Base-by-base conservation (phyloP, 208 protist species). In the Trypanosoma caninum region DNA sequence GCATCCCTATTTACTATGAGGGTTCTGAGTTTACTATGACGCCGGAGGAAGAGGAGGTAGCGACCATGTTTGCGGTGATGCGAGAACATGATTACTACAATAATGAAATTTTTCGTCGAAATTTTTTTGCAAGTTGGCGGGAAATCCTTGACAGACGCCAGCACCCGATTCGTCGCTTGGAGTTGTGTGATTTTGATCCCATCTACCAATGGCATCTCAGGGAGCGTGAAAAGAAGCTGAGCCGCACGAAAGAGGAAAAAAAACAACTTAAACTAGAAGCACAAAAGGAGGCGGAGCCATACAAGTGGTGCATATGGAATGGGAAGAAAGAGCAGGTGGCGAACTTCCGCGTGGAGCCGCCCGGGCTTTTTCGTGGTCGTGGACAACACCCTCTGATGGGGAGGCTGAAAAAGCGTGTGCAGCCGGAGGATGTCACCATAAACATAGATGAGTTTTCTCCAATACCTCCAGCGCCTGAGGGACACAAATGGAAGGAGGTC, bases 341-440 rank as follows among this genome's bases (percentile, higher is more conserved):
- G 51, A 99, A 99, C 73, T 99, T 97, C 66, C 80, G 84, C 31
- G 91, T 99, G 13, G 98, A 99, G 78, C 97, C 98, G 33, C 98
- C 98, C 13, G 98, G 97, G 8, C 80, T 99, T 1, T 99, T 99
- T 76, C 94, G 96, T 35, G 98, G 98, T 10, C 93, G 98, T 73
- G 98, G 98, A 42, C 77, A 96, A 48, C 98, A 99, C 77, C 98
- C 98, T 11, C 82, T 97, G 64, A 95, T 87, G 74, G 98, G 98
- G 35, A 91, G 69, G 55, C 69, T 99, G 13, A 98, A 99, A 82
- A 71, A 74, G 48, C 87, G 98, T 54, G 84, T 99, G 38, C 53
- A 72, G 47, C 97, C 98, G 20, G 97, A 99, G 64, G 96, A 99
- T 61, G 89, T 99, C 13, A 99, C 87, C 1, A 98, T 99, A 63